Percentiles rank a stretch among this genome's conserved stretches.
These are phyloP conservation scores for Pseudogymnoascus sp. DNA, from an alignment of 2,329 filamentous ascomycete species.

Conservation along the genomic window DNA sequence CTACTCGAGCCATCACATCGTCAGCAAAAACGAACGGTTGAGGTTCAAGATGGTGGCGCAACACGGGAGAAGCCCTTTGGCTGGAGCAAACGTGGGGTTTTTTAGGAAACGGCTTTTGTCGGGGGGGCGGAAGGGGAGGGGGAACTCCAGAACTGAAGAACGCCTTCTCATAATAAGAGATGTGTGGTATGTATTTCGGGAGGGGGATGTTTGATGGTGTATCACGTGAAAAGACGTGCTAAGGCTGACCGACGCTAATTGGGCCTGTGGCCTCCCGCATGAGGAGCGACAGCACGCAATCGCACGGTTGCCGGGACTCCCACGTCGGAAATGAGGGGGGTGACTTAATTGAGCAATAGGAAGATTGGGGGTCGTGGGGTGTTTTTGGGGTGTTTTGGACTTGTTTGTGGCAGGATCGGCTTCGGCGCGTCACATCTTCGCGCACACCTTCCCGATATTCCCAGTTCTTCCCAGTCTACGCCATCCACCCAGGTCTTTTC, in stretches of 20 bases:
- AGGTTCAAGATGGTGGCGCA: neutral
- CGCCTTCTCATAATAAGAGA: neutral
- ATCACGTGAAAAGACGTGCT: neutral
- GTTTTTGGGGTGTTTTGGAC: neutral
- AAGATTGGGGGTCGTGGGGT: neutral
- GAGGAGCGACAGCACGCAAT: neutral
- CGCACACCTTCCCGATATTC: neutral
- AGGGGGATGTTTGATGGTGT: neutral
- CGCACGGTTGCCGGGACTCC: neutral
- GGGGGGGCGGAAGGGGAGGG: neutral
- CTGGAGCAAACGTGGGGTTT: neutral
- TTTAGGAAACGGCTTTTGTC: neutral
- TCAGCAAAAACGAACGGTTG: slow-evolving; percentile 23
- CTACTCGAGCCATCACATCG: slow-evolving; percentile 22
- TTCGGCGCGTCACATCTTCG: neutral
- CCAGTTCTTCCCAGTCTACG: neutral
- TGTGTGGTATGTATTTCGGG: neutral
- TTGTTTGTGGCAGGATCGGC: neutral
- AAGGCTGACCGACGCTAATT: neutral
- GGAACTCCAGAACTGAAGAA: neutral
- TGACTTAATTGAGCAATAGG: neutral
- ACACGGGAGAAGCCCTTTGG: neutral
- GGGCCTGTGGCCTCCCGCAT: neutral
- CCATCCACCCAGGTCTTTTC: neutral
- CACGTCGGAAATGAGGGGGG: neutral